phyloP scores from a whole-genome alignment of 1,139 yeast genomes.

The Wickerhamiella pararugosa region DNA sequence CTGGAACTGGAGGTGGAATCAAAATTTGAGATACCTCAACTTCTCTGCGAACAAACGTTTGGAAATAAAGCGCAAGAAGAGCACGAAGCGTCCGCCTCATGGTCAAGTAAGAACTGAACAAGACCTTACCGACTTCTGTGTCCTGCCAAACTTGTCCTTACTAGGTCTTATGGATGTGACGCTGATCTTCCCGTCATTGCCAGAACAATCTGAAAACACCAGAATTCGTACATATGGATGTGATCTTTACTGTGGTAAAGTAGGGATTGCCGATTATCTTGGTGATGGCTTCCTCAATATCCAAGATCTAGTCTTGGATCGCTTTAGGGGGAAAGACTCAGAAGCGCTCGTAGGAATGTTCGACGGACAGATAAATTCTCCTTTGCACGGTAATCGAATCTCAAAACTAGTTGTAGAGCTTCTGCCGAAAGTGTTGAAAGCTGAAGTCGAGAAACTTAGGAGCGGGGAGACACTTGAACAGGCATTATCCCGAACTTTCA shows the following conservation, averaged over 20 bases:
- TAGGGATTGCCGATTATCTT: constrained; percentile 83
- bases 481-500: constrained; percentile 68
- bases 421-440: constrained; percentile 46
- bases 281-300: constrained; percentile 56
- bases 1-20: constrained; percentile 94
- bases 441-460: constrained; percentile 42
- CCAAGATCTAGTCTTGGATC: constrained; percentile 76
- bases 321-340: constrained; percentile 69
- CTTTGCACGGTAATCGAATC: constrained; percentile 40
- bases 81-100: constrained; percentile 30
- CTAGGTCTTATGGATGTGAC: constrained; percentile 93
- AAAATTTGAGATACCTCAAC: constrained; percentile 61
- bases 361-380: constrained; percentile 52
- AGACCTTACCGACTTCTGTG: constrained; percentile 58
- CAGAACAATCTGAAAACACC: constrained; percentile 72
- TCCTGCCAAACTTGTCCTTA: constrained; percentile 52
- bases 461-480: constrained; percentile 31
- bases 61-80: constrained; percentile 41
- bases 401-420: constrained; percentile 63
- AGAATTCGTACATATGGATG: constrained; percentile 92
- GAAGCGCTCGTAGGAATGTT: constrained; percentile 65
- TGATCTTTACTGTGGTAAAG: constrained; percentile 57
- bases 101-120: constrained; percentile 21
- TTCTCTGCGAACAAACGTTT: constrained; percentile 86
- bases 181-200: constrained; percentile 63